Base-by-base conservation (phyloP, 2,329 filamentous ascomycete species). In the Penicillium sp. region DNA sequence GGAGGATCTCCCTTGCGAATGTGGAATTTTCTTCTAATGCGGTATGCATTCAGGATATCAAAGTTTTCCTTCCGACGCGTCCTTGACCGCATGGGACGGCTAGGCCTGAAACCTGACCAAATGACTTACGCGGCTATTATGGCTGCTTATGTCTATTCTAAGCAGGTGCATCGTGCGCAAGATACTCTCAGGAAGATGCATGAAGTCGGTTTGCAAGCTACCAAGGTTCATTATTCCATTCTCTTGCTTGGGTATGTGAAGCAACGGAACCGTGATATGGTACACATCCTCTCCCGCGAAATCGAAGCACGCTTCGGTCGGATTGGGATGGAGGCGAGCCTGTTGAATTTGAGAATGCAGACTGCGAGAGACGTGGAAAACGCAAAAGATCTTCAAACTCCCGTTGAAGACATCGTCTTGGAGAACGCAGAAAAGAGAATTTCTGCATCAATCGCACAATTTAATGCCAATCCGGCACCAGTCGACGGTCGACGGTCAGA, bases 21-120 rank as follows among this genome's bases (percentile, higher is more conserved):
- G 66, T 97, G 90, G 89, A 96, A 97, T 67, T 80, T 84, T 50
- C 74, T 97, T 32, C 76, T 97, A 5, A 79, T 82, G 53, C 83
- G 87, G 57, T 82, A 91, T 68, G 89, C 89, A 7, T 75, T 83
- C 52, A 80, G 82, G 7, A 82, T 87, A 52, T 80, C 88, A 57
- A 64, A 86, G 29, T 68, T 76, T 23, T 77, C 77, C n/a, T 77
- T 82, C 16, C 78, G 81, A 59, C 75, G 78, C 50, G 69, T 84
- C 3, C 82, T 85, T 60, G 71, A 74, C 31, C 75, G 76, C 51
- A 88, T 89, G 83, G 71, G 79, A 45, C 66, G 75, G 5, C 69
- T 76, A 39, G 71, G 76, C 0, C 72, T 88, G 32, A 70, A 73
- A 31, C 75, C 80, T 10, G 80, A 88, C 64, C 73, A 69, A 4